Evolutionary conservation across 345 rosid genomes (phyloP).

Genomic region (Eutrema heterophyllum): DNA sequence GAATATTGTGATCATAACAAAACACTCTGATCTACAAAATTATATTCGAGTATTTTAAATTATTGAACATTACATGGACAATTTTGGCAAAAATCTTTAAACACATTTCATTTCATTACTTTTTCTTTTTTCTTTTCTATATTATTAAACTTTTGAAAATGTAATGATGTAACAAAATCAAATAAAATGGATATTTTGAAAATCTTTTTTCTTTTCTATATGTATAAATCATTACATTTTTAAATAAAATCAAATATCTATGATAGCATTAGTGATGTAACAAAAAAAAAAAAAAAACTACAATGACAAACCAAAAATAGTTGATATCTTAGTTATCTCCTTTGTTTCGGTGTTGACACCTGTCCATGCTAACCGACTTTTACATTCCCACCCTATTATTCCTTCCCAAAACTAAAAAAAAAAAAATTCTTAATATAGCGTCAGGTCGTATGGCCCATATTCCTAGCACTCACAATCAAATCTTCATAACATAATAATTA

Average conservation of each 20-base stretch:
- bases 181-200: too few relatives aligned
- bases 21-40: too few relatives aligned
- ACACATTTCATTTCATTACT: too few relatives aligned
- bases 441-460: neutral
- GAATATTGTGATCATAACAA: too few relatives aligned
- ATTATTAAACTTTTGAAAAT: too few relatives aligned
- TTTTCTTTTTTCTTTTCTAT: too few relatives aligned
- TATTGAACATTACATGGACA: too few relatives aligned
- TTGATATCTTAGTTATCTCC: neutral
- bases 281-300: neutral
- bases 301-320: neutral
- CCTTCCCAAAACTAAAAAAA: neutral
- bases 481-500: neutral
- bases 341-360: neutral
- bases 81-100: too few relatives aligned
- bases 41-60: too few relatives aligned
- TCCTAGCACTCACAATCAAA: neutral
- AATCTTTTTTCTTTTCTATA: too few relatives aligned
- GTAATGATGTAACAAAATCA: too few relatives aligned
- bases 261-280: neutral
- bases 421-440: neutral
- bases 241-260: neutral
- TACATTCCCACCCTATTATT: neutral
- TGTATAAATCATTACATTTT: too few relatives aligned
- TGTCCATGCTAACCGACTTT: constrained; percentile 1